Evolutionary conservation across 2,329 filamentous ascomycete genomes (phyloP).

Genomic region (Talaromyces verruculosus): DNA sequence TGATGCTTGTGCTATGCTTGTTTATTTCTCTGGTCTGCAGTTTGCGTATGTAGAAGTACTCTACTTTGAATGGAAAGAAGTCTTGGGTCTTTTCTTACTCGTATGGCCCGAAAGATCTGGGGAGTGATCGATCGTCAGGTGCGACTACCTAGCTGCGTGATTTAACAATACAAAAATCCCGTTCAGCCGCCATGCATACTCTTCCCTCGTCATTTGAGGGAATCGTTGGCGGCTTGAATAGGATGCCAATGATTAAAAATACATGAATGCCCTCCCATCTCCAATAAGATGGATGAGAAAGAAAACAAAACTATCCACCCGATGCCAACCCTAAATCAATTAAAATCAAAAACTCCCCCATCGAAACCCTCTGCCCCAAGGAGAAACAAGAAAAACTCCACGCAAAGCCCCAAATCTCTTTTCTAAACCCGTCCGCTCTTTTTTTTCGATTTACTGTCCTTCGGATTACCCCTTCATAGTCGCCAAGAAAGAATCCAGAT

Average conservation of each 20-base stretch:
- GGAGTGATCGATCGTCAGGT: background rate
- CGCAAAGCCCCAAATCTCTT: background rate
- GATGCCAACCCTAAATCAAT: background rate
- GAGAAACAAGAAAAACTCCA: background rate
- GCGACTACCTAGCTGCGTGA: background rate
- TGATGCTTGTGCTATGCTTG: background rate
- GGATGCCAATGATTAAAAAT: background rate
- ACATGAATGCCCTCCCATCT: background rate
- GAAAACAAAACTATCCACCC: background rate
- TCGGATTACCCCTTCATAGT: constrained; percentile 69
- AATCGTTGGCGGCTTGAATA: background rate
- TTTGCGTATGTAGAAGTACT: background rate
- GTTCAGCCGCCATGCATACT: background rate
- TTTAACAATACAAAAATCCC: background rate
- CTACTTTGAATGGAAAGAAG: background rate
- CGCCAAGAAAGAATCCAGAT: constrained; percentile 91
- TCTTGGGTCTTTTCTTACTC: background rate
- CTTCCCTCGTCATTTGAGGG: background rate
- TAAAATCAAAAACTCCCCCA: background rate
- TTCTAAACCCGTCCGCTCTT: background rate
- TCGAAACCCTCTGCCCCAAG: background rate
- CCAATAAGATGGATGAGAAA: background rate
- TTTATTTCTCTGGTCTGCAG: background rate
- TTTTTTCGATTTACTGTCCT: background rate
- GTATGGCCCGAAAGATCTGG: background rate